Conservation (phyloP, 305 asterid genomes). For the Fraxinus albicans region DNA sequence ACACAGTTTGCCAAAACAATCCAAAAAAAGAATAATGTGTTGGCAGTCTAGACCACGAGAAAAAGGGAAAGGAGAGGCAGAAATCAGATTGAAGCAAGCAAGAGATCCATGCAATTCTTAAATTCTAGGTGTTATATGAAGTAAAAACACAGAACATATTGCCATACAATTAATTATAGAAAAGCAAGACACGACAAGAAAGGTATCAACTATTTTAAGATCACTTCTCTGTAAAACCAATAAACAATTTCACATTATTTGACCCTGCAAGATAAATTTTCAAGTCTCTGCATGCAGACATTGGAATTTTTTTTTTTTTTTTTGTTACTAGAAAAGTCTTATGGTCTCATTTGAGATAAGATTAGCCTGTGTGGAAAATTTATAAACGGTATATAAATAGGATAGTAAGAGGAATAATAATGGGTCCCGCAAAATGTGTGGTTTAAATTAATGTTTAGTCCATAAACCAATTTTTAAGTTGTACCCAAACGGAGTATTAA, state of each 20-base stretch:
- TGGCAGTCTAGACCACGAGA: not conserved
- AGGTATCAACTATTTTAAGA: not conserved
- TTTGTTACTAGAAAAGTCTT: not conserved
- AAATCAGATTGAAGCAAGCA: not conserved
- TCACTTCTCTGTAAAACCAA: not conserved
- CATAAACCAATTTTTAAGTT: not conserved
- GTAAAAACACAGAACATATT: not conserved
- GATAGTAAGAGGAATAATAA: not conserved
- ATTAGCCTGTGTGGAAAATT: not conserved
- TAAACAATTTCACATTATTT: not conserved
- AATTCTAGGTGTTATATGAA: not conserved
- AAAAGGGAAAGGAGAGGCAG: not conserved
- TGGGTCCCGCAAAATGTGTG: not conserved
- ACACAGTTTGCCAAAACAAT: not conserved
- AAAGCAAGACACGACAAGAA: not conserved
- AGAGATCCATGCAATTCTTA: conserved; percentile 4
- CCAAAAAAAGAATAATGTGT: not conserved
- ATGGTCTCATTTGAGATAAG: not conserved
- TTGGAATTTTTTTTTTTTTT: not conserved
- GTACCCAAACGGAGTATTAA: not conserved
- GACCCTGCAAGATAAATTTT: conserved; percentile 6
- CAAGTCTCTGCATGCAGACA: not conserved
- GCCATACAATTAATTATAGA: not conserved
- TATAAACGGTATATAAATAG: not conserved
- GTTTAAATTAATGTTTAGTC: not conserved